phyloP scores from a whole-genome alignment of 768 basidiomycete species.

The Amanita rimosa region DNA sequence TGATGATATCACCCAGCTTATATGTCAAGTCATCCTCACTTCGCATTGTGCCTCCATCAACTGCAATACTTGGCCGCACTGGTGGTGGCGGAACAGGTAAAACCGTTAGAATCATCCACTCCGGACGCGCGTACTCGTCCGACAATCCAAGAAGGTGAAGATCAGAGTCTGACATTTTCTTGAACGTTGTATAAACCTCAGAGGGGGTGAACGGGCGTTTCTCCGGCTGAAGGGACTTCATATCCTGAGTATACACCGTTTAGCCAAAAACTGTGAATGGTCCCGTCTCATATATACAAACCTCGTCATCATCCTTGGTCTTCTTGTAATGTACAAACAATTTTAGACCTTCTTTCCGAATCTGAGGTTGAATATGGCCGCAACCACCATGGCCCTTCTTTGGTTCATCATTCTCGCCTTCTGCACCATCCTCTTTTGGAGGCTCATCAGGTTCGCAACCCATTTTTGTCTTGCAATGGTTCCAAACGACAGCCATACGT shows the following conservation, averaged over 20 bases:
- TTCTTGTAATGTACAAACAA: constrained; percentile 92
- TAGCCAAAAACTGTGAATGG: constrained; percentile 9
- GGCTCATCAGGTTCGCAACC: constrained; percentile 82
- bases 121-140: constrained; percentile 91
- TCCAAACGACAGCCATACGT: constrained; percentile 81
- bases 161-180: constrained; percentile 89
- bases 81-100: constrained; percentile 97
- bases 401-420: constrained; percentile 53
- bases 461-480: constrained; percentile 80
- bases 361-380: constrained; percentile 80
- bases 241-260: constrained; percentile 37
- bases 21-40: constrained; percentile 98
- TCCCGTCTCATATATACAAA: constrained; percentile 25
- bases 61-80: constrained; percentile 94
- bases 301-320: constrained; percentile 91
- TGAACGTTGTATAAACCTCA: constrained; percentile 90
- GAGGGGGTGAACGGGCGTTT: constrained; percentile 74
- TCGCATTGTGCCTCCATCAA: constrained; percentile 93
- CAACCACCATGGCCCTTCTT: constrained; percentile 97
- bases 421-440: constrained; percentile 68
- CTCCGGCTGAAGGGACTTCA: constrained; percentile 72
- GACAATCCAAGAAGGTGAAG: constrained; percentile 85
- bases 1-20: constrained; percentile 95
- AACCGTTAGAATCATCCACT: constrained; percentile 99
- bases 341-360: constrained; percentile 93